Percentiles rank a stretch among this genome's conserved stretches.
Evolutionary conservation across 495 filamentous ascomycete genomes (phyloP).

Genomic region (Staphylotrichum tortipilum): DNA sequence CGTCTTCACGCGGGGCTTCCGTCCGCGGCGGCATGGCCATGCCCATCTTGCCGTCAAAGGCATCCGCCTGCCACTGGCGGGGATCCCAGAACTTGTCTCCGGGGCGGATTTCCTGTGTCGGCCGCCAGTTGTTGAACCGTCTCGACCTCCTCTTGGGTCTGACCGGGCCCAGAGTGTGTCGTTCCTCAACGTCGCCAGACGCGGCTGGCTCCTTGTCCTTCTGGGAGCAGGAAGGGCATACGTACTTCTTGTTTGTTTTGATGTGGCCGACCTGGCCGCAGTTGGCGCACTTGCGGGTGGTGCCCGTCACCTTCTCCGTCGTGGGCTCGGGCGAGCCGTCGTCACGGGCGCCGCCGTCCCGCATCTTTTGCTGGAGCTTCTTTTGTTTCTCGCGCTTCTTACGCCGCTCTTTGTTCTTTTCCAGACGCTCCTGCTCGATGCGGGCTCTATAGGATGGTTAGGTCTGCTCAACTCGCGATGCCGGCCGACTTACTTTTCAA

Average conservation of each 20-base stretch:
- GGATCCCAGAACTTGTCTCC: conserved; percentile 6
- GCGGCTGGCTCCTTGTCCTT: not conserved
- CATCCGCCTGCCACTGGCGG: not conserved
- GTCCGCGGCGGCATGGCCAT: not conserved
- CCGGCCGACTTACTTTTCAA: conserved; percentile 24
- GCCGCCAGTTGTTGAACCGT: not conserved
- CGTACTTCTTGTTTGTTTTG: conserved; percentile 96
- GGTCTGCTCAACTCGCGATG: not conserved
- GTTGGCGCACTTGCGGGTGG: conserved; percentile 91
- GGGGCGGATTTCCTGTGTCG: not conserved
- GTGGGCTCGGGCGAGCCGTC: conserved; percentile 41
- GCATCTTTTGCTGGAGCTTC: conserved; percentile 39
- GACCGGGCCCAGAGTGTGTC: not conserved
- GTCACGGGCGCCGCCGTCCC: conserved; percentile 32
- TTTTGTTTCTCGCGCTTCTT: conserved; percentile 88
- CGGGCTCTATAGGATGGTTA: conserved; percentile 46
- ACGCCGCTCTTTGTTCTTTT: conserved; percentile 84
- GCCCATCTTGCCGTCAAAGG: not conserved
- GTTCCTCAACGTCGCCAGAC: not conserved
- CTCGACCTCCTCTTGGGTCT: not conserved
- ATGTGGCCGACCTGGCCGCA: conserved; percentile 95
- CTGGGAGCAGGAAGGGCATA: conserved; percentile 5
- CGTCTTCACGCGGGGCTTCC: not conserved
- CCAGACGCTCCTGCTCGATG: conserved; percentile 68
- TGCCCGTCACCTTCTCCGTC: conserved; percentile 49